Evolutionary conservation across 345 rosid species (phyloP).

Genomic region (Dimocarpus longan): DNA sequence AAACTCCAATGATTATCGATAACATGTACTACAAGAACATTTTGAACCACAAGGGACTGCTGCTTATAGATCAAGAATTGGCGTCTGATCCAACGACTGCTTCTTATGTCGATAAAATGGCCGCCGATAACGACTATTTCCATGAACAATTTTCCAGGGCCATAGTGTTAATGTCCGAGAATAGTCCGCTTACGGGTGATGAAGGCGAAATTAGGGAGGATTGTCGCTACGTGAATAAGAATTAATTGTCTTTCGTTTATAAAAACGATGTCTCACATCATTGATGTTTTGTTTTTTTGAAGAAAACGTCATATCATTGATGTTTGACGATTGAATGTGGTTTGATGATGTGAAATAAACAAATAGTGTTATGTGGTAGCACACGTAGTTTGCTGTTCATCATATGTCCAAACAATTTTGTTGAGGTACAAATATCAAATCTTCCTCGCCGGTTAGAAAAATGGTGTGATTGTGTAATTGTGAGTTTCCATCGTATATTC

Average conservation of each 20-base stretch:
- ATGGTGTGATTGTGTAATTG: too few species aligned
- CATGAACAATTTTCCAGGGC: conserved; percentile 65
- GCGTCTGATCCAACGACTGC: conserved; percentile 60
- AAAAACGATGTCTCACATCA: too few species aligned
- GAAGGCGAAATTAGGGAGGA: conserved; percentile 78
- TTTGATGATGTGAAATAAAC: too few species aligned
- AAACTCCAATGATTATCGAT: conserved; percentile 84
- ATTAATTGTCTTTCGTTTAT: neutral
- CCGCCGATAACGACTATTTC: conserved; percentile 74
- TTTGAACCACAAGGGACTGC: conserved; percentile 66
- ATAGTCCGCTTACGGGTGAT: conserved; percentile 65
- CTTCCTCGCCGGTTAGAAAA: too few species aligned
- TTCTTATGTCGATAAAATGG: conserved; percentile 69
- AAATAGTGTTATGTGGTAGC: too few species aligned
- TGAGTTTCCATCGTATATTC: too few species aligned
- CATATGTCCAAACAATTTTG: too few species aligned
- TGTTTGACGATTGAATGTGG: too few species aligned
- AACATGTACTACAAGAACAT: conserved; percentile 70
- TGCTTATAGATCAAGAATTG: conserved; percentile 61
- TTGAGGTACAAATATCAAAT: too few species aligned
- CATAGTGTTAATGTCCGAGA: conserved; percentile 63
- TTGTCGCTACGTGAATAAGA: conserved; percentile 63
- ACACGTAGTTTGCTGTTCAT: too few species aligned
- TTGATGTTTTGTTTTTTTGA: too few species aligned
- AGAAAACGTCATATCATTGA: too few species aligned